phyloP scores from a whole-genome alignment of 495 filamentous ascomycete genomes.

The Lineolata rhizophorae region DNA sequence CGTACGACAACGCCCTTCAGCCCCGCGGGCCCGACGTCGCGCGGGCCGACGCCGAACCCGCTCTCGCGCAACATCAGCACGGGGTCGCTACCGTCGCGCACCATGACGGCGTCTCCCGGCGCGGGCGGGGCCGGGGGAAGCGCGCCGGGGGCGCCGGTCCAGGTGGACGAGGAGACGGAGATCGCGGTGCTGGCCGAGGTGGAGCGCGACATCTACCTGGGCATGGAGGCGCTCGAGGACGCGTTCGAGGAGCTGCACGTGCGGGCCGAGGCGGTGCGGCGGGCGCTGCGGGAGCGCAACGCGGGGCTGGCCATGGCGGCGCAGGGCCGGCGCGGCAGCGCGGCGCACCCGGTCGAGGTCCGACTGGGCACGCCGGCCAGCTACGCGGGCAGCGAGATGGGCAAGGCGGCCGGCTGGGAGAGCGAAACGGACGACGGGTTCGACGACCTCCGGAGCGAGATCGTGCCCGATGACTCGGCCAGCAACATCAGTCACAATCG shows the following conservation, averaged over 20 bases:
- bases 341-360: conserved; percentile 23
- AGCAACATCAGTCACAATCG: conserved; percentile 71
- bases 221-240: conserved; percentile 88
- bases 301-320: conserved; percentile 58
- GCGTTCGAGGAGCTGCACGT: conserved; percentile 82
- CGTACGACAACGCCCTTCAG: conserved; percentile 17
- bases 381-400: conserved; percentile 12
- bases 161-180: conserved; percentile 84
- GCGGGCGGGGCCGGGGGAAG: not conserved
- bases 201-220: conserved; percentile 76
- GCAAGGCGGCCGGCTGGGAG: conserved; percentile 20
- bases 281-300: conserved; percentile 52
- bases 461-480: conserved; percentile 52
- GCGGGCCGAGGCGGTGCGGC: conserved; percentile 63
- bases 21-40: conserved; percentile 6
- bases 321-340: conserved; percentile 40
- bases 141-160: conserved; percentile 39
- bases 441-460: conserved; percentile 37
- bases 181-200: conserved; percentile 75
- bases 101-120: too few species aligned
- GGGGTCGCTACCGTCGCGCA: not conserved
- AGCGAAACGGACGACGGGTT: conserved; percentile 38
- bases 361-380: conserved; percentile 34
- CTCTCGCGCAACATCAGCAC: conserved; percentile 3
- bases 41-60: conserved; percentile 13